Conservation (phyloP, 2,329 filamentous ascomycete genomes). For the Ophiocordyceps australis region DNA sequence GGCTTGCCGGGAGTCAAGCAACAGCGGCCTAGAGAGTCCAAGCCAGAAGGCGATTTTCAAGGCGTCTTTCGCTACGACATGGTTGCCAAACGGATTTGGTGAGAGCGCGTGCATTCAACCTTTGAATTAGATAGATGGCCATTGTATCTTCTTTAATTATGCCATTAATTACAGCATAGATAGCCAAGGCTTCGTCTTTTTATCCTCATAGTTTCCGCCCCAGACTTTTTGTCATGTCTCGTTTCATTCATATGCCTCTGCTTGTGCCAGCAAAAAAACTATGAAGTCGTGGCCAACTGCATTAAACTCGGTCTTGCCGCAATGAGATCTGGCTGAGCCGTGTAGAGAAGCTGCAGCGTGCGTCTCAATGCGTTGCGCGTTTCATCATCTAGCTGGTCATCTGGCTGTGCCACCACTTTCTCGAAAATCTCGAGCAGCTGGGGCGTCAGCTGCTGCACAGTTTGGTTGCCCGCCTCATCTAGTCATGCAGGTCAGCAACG, state of each 20-base stretch:
- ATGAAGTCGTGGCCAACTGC: constrained; percentile 10
- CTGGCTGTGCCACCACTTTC: constrained; percentile 50
- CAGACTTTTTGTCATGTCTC: no score
- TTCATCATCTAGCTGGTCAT: constrained; percentile 59
- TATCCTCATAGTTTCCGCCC: no score
- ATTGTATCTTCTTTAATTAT: no score
- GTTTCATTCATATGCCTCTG: no score
- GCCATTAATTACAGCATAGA: no score
- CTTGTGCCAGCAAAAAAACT: no score
- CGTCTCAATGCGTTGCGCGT: constrained; percentile 48
- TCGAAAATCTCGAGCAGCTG: constrained; percentile 54
- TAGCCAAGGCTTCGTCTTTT: no score
- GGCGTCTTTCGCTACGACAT: constrained; percentile 74
- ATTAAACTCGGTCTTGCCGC: constrained; percentile 13
- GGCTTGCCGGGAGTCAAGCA: constrained; percentile 27
- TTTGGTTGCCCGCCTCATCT: constrained; percentile 52
- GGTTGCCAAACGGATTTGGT: constrained; percentile 97
- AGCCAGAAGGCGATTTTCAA: constrained; percentile 32
- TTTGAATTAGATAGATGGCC: no score
- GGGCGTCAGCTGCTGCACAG: constrained; percentile 50
- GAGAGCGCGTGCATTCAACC: constrained; percentile 1
- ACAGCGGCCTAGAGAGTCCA: constrained; percentile 23
- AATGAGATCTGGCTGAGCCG: constrained; percentile 14
- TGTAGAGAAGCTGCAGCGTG: constrained; percentile 33
- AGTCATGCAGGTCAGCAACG: no score